Evolutionary conservation across 148 eudicot species (phyloP).

Genomic region (Nyssa sinensis): DNA sequence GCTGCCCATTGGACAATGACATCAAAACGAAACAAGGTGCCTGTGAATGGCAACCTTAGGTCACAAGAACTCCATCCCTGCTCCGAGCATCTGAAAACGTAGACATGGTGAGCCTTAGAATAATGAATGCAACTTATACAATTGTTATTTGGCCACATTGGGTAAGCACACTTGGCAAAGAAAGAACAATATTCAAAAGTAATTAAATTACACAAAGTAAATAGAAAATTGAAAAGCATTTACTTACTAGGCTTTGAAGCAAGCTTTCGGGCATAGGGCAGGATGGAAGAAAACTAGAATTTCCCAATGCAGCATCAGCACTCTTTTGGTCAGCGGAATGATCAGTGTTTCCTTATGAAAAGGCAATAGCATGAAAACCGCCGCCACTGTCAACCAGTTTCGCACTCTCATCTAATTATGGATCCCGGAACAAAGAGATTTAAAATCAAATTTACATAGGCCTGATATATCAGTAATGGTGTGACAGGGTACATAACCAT

Average conservation of each 20-base stretch:
- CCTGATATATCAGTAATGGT: not conserved
- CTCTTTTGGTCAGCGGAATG: constrained; percentile 48
- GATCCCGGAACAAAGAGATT: constrained; percentile 17
- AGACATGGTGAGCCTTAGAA: constrained; percentile 89
- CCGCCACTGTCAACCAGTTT: constrained; percentile 38
- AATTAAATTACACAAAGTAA: constrained; percentile 14
- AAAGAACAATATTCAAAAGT: constrained; percentile 28
- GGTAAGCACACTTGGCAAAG: constrained; percentile 33
- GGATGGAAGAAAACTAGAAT: constrained; percentile 54
- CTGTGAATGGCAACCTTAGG: constrained; percentile 84
- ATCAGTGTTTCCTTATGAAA: constrained; percentile 65
- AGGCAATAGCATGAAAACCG: constrained; percentile 63
- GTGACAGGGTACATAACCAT: constrained; percentile 6
- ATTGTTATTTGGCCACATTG: constrained; percentile 47
- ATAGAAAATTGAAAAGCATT: constrained; percentile 18
- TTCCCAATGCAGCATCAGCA: constrained; percentile 34
- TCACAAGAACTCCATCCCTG: constrained; percentile 77
- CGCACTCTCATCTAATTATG: constrained; percentile 47
- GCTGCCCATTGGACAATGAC: constrained; percentile 69
- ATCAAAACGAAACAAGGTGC: constrained; percentile 95
- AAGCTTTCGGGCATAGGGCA: constrained; percentile 76
- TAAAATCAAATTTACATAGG: constrained; percentile 13
- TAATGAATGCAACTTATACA: constrained; percentile 54
- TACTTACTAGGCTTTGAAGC: constrained; percentile 74
- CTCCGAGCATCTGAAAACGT: constrained; percentile 99